Conservation (phyloP, 169 alveolate genomes). For the Plasmodium chabaudi region DNA sequence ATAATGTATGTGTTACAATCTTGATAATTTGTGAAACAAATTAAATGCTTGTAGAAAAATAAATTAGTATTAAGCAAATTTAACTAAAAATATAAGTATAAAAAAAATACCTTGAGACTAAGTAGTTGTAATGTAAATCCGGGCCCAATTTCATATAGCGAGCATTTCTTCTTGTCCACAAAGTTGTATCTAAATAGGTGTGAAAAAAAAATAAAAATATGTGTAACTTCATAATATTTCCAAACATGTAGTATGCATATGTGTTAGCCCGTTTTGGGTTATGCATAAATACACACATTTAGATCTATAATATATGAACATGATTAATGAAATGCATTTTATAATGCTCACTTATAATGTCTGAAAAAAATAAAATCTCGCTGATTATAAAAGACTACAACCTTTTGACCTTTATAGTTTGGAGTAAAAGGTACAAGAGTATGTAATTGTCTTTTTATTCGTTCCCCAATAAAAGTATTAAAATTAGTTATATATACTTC, state of each 20-base stretch:
- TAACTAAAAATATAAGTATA: not conserved
- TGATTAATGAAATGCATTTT: too few species aligned
- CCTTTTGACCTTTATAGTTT: conserved; percentile 96
- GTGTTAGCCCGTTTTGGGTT: too few species aligned
- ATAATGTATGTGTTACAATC: not conserved
- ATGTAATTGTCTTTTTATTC: conserved; percentile 98
- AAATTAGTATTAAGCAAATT: not conserved
- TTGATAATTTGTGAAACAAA: not conserved
- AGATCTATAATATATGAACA: too few species aligned
- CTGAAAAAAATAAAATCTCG: conserved; percentile 99
- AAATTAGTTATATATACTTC: conserved; percentile 97
- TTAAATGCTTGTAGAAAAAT: conserved; percentile 12
- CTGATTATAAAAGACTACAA: conserved; percentile 97
- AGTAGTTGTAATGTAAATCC: conserved; percentile 96
- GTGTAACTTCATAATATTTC: not conserved
- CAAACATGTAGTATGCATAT: not conserved
- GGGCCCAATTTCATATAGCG: conserved; percentile 99
- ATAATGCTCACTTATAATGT: conserved; percentile 93
- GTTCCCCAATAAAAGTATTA: conserved; percentile 96
- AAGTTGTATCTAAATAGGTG: conserved; percentile 80
- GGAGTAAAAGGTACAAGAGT: conserved; percentile 97
- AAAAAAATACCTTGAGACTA: conserved; percentile 93
- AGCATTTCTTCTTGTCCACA: conserved; percentile 89
- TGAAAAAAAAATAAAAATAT: not conserved
- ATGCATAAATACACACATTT: too few species aligned